Evolutionary conservation across 306 rosid species (phyloP).

Genomic region (Prosopis cineraria): DNA sequence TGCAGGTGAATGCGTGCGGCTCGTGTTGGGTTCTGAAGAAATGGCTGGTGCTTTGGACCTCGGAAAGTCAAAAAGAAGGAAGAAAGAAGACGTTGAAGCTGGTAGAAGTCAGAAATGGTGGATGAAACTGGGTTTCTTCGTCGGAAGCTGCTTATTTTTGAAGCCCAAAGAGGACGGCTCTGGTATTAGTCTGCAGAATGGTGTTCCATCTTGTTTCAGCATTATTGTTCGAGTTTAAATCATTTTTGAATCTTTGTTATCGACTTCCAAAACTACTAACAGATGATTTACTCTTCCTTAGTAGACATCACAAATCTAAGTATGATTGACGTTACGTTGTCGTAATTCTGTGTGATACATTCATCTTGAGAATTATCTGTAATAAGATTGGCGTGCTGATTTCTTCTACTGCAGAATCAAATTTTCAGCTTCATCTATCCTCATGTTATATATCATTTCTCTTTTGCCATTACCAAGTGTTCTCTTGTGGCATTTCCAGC

Average conservation of each 20-base stretch:
- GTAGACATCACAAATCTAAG: background rate
- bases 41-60: conserved; percentile 43
- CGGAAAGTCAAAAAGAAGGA: conserved; percentile 39
- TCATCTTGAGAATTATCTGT: background rate
- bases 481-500: background rate
- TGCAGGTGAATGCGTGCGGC: background rate
- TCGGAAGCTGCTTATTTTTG: conserved; percentile 51
- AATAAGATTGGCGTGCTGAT: background rate
- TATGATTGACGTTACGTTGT: background rate
- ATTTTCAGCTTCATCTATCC: background rate
- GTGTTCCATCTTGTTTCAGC: conserved; percentile 28
- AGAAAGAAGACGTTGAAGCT: conserved; percentile 33
- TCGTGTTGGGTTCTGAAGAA: conserved; percentile 28
- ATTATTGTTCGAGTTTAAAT: background rate
- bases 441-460: conserved; percentile 1
- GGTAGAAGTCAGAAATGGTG: conserved; percentile 41
- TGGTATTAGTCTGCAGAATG: conserved; percentile 31
- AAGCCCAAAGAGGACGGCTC: conserved; percentile 36
- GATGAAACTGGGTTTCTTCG: conserved; percentile 41
- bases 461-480: background rate
- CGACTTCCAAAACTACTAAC: background rate
- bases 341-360: background rate
- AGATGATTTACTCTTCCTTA: background rate
- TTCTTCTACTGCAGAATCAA: background rate
- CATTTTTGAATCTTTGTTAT: background rate